Base-by-base conservation (phyloP, 495 filamentous ascomycete genomes). In the Pseudotulostoma volvatum region DNA sequence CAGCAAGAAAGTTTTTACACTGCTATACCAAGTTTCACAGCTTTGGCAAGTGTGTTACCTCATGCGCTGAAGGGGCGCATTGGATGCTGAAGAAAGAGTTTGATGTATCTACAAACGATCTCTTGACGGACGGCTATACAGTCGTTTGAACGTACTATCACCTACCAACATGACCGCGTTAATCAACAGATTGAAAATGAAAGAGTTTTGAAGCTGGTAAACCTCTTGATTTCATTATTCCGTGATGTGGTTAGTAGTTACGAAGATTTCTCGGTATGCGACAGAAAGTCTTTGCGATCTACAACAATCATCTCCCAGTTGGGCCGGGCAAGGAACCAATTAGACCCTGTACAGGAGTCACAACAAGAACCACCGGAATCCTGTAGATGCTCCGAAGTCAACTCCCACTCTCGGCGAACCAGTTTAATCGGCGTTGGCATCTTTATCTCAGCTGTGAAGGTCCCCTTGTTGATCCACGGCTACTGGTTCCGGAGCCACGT, bases 1-100 rank as follows among this genome's bases (percentile, higher is more conserved):
- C 16, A 36, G 34, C 16, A 13, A 36, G 19, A 16, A 36, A 28
- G 23, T 28, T 36, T 20, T 16, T 36, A 16, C 16, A 36, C 15
- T 16, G 15, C 34, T 36, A 20, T 11, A 20, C 19, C 15, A 20
- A 36, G 8, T 20, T 16, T 11, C 16, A 36, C 19, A 16, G 18
- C 34, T 36, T 36, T 36, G 14, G 34, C 14, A 36, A 36, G 11
- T 9, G 16, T 36, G 34, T 16, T 36, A 36, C 34, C 4, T 36
- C 34, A 11, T 11, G 23, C 23, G 23, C 23, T 28, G 23, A 28
- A 28, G 23, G 23, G 23, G 23, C 23, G 23, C 23, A 28, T 28
- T 28, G 23, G 23, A 28, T 28, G 23, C 23, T 28, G 11, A 28
- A 28, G 23, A 28, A 28, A 28, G 23, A 28, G 5, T 11, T 28